phyloP scores from a whole-genome alignment of 2,329 filamentous ascomycete species.

The Diplocarpon mali region DNA sequence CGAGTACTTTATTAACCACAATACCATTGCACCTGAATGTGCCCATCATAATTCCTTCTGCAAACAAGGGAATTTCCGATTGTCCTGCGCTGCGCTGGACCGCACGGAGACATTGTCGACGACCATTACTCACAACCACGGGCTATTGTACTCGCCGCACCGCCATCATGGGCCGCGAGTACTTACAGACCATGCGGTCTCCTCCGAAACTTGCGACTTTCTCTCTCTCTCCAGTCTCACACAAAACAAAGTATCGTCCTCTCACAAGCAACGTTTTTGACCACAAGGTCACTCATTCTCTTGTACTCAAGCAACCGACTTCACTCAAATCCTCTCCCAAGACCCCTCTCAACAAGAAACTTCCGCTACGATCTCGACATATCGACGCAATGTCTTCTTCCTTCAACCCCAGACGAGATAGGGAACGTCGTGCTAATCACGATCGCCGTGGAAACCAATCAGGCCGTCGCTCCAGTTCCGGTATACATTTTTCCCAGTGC shows the following conservation, averaged over 20 bases:
- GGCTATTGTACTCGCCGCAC: neutral
- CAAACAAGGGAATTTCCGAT: neutral
- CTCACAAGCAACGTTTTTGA: neutral
- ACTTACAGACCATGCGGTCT: neutral
- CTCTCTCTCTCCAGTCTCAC: neutral
- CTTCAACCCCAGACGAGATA: neutral
- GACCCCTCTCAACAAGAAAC: neutral
- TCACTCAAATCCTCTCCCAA: neutral
- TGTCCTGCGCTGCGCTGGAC: neutral
- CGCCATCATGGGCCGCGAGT: slow-evolving; percentile 1
- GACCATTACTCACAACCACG: neutral
- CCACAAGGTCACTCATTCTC: neutral
- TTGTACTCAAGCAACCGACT: too few species aligned
- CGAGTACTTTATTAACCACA: too few species aligned
- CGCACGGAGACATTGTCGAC: neutral
- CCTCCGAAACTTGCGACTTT: neutral
- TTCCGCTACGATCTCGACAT: neutral
- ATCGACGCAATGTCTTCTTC: neutral
- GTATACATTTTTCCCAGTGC: too few species aligned
- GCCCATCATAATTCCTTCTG: too few species aligned
- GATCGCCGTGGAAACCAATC: too few species aligned
- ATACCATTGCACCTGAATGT: too few species aligned
- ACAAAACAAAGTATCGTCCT: neutral
- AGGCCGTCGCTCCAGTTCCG: too few species aligned
- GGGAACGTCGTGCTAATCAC: neutral